These are phyloP conservation scores for Porcisia deanei DNA, from an alignment of 208 protist species.

Conservation along the genomic window DNA sequence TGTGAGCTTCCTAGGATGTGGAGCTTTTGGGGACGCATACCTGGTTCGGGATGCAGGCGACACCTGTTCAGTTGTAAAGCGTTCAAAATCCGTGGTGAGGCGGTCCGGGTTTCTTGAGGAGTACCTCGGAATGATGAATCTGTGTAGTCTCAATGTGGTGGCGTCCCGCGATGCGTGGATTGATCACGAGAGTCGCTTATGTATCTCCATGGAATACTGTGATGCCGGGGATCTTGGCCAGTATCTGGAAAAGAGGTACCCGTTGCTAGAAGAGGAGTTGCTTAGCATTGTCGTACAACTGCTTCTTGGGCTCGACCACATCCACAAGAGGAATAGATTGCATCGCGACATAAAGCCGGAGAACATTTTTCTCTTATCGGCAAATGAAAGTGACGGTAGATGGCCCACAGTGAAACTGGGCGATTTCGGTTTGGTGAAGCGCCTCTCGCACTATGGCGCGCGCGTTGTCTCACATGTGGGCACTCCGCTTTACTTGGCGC, in stretches of 20 bases:
- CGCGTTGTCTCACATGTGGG: conserved; percentile 44
- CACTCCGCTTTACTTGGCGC: conserved; percentile 64
- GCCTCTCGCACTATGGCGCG: conserved; percentile 33
- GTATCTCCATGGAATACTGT: conserved; percentile 80
- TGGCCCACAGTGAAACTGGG: conserved; percentile 65
- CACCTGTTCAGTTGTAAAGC: conserved; percentile 55
- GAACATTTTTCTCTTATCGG: conserved; percentile 73
- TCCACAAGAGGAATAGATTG: conserved; percentile 80
- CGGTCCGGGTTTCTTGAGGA: conserved; percentile 30
- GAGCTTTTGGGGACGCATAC: conserved; percentile 53
- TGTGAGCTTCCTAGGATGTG: conserved; percentile 31
- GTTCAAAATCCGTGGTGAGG: conserved; percentile 28
- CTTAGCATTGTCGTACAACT: conserved; percentile 62
- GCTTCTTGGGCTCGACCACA: conserved; percentile 69
- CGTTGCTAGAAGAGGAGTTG: conserved; percentile 42
- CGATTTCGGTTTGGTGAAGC: conserved; percentile 68
- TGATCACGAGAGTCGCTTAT: conserved; percentile 44
- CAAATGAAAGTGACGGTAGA: not conserved
- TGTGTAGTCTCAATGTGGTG: conserved; percentile 66
- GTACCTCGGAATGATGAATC: conserved; percentile 40
- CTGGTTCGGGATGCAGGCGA: conserved; percentile 30
- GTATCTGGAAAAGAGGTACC: conserved; percentile 40
- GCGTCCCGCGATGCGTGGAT: conserved; percentile 51
- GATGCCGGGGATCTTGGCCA: conserved; percentile 56
- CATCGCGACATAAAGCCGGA: conserved; percentile 97